Percentiles rank a stretch among this genome's conserved stretches.
phyloP scores from a whole-genome alignment of 2,329 filamentous ascomycete species.

The Aspergillus sclerotialis region DNA sequence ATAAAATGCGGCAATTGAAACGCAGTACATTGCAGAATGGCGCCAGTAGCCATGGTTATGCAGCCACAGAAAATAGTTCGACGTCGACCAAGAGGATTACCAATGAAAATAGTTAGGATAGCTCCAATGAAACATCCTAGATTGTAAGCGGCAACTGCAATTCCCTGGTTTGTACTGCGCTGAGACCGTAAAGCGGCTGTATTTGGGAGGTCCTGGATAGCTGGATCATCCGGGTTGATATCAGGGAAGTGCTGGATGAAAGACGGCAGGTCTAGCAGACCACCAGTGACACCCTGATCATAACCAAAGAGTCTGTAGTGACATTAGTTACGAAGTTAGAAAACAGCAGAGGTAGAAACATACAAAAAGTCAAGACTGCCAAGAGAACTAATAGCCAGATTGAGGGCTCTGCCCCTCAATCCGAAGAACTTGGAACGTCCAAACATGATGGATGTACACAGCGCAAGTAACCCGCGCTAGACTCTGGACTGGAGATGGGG shows the following conservation, averaged over 20 bases:
- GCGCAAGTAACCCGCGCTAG: constrained; percentile 7
- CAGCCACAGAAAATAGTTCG: constrained; percentile 45
- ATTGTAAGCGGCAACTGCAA: constrained; percentile 39
- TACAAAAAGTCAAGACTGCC: constrained; percentile 37
- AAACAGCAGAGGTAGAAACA: constrained; percentile 9
- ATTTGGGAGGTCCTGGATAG: too few relatives aligned
- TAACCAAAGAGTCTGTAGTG: constrained; percentile 21
- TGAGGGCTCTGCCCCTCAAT: constrained; percentile 34
- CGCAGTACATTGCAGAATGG: constrained; percentile 41
- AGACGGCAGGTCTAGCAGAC: constrained; percentile 34
- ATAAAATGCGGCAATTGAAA: constrained; percentile 45
- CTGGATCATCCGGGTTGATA: constrained; percentile 18
- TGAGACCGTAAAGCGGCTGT: constrained; percentile 10
- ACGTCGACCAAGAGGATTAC: constrained; percentile 46
- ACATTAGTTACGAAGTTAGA: neutral
- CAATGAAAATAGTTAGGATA: constrained; percentile 44
- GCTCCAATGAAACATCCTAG: constrained; percentile 47
- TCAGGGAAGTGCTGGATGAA: constrained; percentile 37
- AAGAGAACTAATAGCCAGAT: constrained; percentile 37
- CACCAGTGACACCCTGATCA: constrained; percentile 39
- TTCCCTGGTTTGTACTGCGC: constrained; percentile 32
- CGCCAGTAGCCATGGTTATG: constrained; percentile 44
- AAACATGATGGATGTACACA: constrained; percentile 11
- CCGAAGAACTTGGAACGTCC: constrained; percentile 28
- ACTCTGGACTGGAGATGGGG: constrained; percentile 2